Conservation (phyloP, 163 green algal species). For the Scenedesmus sp. region DNA sequence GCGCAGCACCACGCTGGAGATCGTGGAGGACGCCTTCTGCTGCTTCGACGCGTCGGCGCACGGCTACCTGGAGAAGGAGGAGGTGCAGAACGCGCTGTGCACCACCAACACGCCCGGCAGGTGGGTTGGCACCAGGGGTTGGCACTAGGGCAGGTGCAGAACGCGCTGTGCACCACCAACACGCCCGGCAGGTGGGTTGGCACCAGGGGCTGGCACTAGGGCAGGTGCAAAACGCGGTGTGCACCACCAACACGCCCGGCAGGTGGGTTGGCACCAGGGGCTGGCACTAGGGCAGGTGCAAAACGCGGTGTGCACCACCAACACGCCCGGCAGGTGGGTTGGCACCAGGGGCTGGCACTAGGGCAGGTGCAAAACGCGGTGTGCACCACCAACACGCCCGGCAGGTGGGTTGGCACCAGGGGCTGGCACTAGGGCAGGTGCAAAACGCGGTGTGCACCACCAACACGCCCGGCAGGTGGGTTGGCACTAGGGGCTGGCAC, state of each 20-base stretch:
- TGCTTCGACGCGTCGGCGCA: slow-evolving; percentile 56
- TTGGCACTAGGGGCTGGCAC: neutral
- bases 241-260: slow-evolving; percentile 42
- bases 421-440: neutral
- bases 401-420: too few relatives aligned
- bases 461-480: too few relatives aligned
- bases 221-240: slow-evolving; percentile 44
- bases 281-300: too few relatives aligned
- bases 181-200: slow-evolving; percentile 39
- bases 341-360: too few relatives aligned
- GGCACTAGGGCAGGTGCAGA: too few relatives aligned
- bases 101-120: slow-evolving; percentile 42
- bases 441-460: too few relatives aligned
- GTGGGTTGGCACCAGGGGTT: slow-evolving; percentile 17
- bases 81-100: slow-evolving; percentile 44
- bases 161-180: slow-evolving; percentile 37
- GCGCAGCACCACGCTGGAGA: slow-evolving; percentile 49
- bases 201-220: too few relatives aligned
- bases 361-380: too few relatives aligned
- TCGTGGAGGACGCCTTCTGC: slow-evolving; percentile 58
- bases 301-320: slow-evolving; percentile 35
- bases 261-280: slow-evolving; percentile 21
- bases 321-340: slow-evolving; percentile 39
- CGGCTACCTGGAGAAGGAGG: slow-evolving; percentile 50
- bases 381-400: too few relatives aligned